Evolutionary conservation across 2,329 filamentous ascomycete genomes (phyloP).

Genomic region (Calonectria fujianensis): DNA sequence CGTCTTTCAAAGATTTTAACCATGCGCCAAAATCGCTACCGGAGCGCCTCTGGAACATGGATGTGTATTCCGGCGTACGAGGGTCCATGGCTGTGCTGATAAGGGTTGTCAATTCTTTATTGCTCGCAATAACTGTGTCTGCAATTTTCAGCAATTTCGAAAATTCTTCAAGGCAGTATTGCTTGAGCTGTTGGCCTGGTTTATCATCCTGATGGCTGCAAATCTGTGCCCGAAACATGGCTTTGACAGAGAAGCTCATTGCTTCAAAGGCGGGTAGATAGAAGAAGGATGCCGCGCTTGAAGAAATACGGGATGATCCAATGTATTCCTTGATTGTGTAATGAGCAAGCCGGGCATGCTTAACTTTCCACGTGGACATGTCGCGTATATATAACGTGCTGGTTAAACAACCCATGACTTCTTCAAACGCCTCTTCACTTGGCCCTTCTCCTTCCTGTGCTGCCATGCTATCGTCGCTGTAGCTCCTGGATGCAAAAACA

Average conservation of each 20-base stretch:
- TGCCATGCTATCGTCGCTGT: neutral
- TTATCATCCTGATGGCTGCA: neutral
- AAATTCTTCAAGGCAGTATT: neutral
- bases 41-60: neutral
- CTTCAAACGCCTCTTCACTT: neutral
- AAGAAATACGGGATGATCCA: neutral
- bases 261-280: neutral
- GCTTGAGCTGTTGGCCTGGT: neutral
- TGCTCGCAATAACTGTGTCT: neutral
- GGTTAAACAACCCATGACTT: neutral
- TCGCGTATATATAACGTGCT: neutral
- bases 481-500: neutral
- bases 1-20: neutral
- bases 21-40: neutral
- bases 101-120: neutral
- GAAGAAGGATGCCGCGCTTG: neutral
- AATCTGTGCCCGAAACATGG: neutral
- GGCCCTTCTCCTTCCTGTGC: neutral
- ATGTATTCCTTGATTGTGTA: slow-evolving; percentile 1
- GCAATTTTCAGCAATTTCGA: neutral
- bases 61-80: neutral
- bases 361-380: no score
- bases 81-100: neutral
- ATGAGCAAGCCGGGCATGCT: neutral
- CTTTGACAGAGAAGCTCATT: neutral